Base-by-base conservation (phyloP, 2,329 filamentous ascomycete species). In the Fusarium pininemorale region DNA sequence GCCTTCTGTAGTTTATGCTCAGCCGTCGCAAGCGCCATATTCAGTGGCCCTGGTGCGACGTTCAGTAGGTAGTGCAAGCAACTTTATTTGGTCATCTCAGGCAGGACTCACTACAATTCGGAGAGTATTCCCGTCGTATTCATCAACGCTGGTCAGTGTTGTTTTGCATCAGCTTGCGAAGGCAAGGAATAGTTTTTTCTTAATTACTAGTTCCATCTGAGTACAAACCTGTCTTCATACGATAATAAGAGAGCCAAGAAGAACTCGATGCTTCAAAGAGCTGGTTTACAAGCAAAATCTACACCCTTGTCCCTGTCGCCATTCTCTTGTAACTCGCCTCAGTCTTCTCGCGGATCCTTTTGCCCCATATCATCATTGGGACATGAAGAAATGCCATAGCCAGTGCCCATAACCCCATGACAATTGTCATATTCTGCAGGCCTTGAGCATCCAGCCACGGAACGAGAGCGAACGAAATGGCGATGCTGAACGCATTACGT, bases 381-480 rank as follows among this genome's bases (percentile, higher is more conserved):
- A 73, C 13, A 50, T 73, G 61, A 7, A 73, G 30, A 28, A 72
- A 72, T 0, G 41, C 64, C 39, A 72, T 69, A 3, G 24, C 42
- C 9, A 51, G 28, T 6, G 50, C 68, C 57, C 65, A 63, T 37
- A 72, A 26, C 4, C 70, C 70, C 64, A 72, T 69, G 8, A 63
- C 60, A 35, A 72, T 69, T 7, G 45, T 54, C 70, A 73, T 72
- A 38, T 65, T 72, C 28, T 69, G 70, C 3, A 73, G 16, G 3
- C 69, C 70, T 24, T 72, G 68, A 1, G 59, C 48, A 37, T 72
- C 56, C 16, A 73, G 42, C 64, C 68, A 73, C 8, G 70, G 70
- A 41, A 72, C 68, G 10, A 69, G 41, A 1, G 68, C 70, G 10
- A 73, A 73, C 3, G 55, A 72, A 20, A 72, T 73, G 15, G 51